Percentiles rank a stretch among this genome's conserved stretches.
Conservation (phyloP, 176 grass and related monocot genomes). For the Oryza rufipogon region DNA sequence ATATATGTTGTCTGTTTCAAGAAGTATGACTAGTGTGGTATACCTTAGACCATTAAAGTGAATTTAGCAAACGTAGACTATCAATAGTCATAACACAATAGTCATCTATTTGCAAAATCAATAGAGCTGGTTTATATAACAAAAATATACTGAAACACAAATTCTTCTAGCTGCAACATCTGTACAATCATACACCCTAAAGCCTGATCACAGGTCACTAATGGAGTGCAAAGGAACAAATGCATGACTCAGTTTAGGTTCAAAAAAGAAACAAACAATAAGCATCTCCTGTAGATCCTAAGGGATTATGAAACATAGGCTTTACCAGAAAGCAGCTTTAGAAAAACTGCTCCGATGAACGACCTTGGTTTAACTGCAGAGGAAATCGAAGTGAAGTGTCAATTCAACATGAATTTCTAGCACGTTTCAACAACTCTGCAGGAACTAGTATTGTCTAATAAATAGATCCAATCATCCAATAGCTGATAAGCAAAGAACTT, state of each 20-base stretch:
- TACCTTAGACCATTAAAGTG: conserved; percentile 2
- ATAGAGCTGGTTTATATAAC: conserved; percentile 1
- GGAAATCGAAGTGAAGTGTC: conserved; percentile 4
- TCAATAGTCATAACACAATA: not conserved
- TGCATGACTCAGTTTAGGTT: not conserved
- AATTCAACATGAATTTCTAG: conserved; percentile 34
- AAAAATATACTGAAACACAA: not conserved
- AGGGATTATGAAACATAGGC: conserved; percentile 20
- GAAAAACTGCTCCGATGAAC: conserved; percentile 88
- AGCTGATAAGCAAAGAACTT: not conserved
- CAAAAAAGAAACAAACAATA: conserved; percentile 14
- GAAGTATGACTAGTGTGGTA: conserved; percentile 27
- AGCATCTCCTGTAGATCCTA: conserved; percentile 1
- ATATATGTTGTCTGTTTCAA: not conserved
- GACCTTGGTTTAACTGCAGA: conserved; percentile 90
- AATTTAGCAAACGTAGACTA: conserved; percentile 24
- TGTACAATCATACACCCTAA: conserved; percentile 28
- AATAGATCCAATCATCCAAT: not conserved
- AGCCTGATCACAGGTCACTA: conserved; percentile 8
- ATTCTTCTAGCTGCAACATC: not conserved
- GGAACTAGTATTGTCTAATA: conserved; percentile 25
- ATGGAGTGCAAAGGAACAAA: not conserved
- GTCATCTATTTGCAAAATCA: not conserved
- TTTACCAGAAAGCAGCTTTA: conserved; percentile 94
- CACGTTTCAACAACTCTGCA: conserved; percentile 14